Evolutionary conservation across 2,329 filamentous ascomycete genomes (phyloP), one percentile per base, ranked within the genome.

Genomic region (Gaeumannomyces tritici): DNA sequence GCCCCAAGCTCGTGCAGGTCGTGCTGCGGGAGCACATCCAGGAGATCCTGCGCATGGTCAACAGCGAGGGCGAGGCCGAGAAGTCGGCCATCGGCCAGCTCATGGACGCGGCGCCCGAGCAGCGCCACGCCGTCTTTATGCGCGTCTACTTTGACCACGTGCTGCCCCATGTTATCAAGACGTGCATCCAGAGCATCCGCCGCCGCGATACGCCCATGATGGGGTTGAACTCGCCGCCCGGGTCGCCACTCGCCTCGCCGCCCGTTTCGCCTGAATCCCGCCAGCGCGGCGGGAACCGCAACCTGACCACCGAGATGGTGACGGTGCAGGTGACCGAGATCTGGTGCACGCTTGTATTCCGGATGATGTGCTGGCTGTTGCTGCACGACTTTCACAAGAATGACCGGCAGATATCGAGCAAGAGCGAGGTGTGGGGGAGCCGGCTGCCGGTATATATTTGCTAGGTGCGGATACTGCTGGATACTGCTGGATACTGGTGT

Each of bases 321-420:
- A 12, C 21, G 29, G 21, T 12, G 54, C 61, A 66, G 27, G 70
- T 70, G 1, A 69, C 68, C n/a, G 74, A 77, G 9, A 76, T 83
- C n/a, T 84, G 82, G 82, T 81, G 80, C 66, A 79, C 78, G 9
- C 71, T 85, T 24, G 75, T 84, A 4, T 81, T 84, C 65, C 73
- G 82, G 29, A 85, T 84, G 82, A 73, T 84, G 28, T 84, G 81
- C 68, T 84, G 82, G 83, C 70, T 84, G 61, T 75, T 81, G 71
- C 70, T 85, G 64, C 82, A 85, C 66, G 80, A 85, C 66, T 84
- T 85, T 61, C 74, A 83, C 69, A 81, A 80, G 67, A 74, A 77
- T 63, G 83, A 85, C 62, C 73, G 80, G 12, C 80, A 83, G 69
- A 69, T 81, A 3, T 72, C 78, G 57, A 57, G 60, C 60, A 82